These are phyloP conservation scores for Microbotryum intermedium DNA, from an alignment of 1,284 basidiomycete genomes.

Conservation along the genomic window DNA sequence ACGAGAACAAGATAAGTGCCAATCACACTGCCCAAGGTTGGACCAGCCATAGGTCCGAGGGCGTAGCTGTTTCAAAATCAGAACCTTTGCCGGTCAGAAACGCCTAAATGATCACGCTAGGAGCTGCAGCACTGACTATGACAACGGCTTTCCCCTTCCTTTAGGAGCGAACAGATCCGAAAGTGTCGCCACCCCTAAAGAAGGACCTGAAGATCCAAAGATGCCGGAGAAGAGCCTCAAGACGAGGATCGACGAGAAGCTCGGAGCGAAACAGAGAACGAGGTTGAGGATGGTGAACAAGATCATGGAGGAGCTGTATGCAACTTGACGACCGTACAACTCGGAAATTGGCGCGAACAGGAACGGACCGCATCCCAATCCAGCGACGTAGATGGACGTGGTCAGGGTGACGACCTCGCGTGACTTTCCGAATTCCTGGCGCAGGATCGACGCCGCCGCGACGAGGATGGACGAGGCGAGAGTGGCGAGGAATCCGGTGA, in stretches of 20 bases:
- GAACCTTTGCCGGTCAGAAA: fast-evolving
- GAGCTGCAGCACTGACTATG: background rate
- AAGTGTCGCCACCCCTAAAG: conserved; percentile 40
- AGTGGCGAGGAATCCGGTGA: conserved; percentile 37
- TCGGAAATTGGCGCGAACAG: conserved; percentile 44
- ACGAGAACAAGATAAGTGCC: conserved; percentile 39
- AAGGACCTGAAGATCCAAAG: conserved; percentile 38
- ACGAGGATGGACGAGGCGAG: conserved; percentile 36
- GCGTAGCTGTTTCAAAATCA: background rate
- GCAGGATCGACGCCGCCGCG: conserved; percentile 35
- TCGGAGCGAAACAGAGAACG: conserved; percentile 17
- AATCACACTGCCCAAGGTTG: conserved; percentile 38
- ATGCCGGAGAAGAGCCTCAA: conserved; percentile 40
- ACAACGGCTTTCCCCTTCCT: conserved; percentile 38
- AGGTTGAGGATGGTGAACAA: conserved; percentile 31
- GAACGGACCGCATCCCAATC: conserved; percentile 42
- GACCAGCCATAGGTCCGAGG: conserved; percentile 36
- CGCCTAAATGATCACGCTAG: background rate
- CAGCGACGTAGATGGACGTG: conserved; percentile 38
- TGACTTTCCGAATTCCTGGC: conserved; percentile 34
- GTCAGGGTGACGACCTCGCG: conserved; percentile 38
- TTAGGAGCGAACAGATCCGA: conserved; percentile 38
- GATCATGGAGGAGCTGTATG: conserved; percentile 37
- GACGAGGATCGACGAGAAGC: conserved; percentile 36
- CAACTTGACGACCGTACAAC: conserved; percentile 42